Percentiles rank a stretch among this genome's conserved stretches.
Conservation (phyloP, 306 rosid genomes). For the Hippophae gyantsensis region DNA sequence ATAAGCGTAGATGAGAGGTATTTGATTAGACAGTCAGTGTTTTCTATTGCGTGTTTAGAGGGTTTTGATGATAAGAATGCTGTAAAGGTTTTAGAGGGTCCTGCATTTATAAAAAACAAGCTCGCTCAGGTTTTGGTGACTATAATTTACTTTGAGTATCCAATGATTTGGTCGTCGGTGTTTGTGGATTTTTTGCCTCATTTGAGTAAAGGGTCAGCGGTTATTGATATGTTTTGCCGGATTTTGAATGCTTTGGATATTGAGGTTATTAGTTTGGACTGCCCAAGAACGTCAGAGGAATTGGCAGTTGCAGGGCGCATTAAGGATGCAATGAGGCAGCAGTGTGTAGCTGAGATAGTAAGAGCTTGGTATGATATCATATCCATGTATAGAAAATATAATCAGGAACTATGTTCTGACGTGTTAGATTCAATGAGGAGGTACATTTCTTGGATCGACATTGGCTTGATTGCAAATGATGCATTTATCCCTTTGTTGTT, state of each 20-base stretch:
- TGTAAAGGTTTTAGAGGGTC: slow-evolving; percentile 58
- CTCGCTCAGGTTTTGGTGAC: slow-evolving; percentile 81
- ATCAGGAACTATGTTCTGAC: slow-evolving; percentile 53
- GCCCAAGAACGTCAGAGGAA: slow-evolving; percentile 65
- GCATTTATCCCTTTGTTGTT: slow-evolving; percentile 65
- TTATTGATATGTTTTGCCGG: slow-evolving; percentile 92
- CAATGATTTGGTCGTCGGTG: slow-evolving; percentile 68
- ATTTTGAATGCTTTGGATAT: slow-evolving; percentile 79
- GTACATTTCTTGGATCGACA: slow-evolving; percentile 89
- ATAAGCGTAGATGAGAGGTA: slow-evolving; percentile 62
- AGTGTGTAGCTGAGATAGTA: slow-evolving; percentile 54
- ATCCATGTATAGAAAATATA: slow-evolving; percentile 49
- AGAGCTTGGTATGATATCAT: slow-evolving; percentile 75
- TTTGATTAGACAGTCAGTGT: slow-evolving; percentile 58
- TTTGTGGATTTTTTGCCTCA: slow-evolving; percentile 74
- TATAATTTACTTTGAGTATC: slow-evolving; percentile 74
- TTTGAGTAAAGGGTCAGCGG: slow-evolving; percentile 57
- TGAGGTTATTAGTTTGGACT: slow-evolving; percentile 75
- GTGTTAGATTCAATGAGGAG: slow-evolving; percentile 76
- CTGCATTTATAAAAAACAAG: slow-evolving; percentile 70
- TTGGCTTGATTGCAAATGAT: slow-evolving; percentile 75
- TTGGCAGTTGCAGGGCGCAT: slow-evolving; percentile 46
- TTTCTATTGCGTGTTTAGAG: slow-evolving; percentile 65
- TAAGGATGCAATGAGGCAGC: slow-evolving; percentile 89
- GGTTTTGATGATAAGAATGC: slow-evolving; percentile 45